Conservation (phyloP, 2,329 filamentous ascomycete species). For the Colletotrichum tamarilloi region DNA sequence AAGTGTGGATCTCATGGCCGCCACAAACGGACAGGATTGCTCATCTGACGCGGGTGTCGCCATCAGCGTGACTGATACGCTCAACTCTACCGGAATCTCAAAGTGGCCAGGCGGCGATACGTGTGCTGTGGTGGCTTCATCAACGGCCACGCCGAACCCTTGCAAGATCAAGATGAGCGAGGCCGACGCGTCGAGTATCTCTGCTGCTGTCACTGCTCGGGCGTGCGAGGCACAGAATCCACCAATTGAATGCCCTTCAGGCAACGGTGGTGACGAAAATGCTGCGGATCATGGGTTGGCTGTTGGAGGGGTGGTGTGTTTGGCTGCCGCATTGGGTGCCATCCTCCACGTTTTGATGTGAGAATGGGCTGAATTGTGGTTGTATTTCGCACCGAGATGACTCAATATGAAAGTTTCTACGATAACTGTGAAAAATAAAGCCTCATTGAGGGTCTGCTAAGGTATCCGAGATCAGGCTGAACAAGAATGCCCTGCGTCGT, state of each 20-base stretch:
- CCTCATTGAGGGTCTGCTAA: neutral
- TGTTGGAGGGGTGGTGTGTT: conserved; percentile 13
- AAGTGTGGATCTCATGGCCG: conserved; percentile 31
- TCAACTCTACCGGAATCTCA: neutral
- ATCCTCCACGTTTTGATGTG: neutral
- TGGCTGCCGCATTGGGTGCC: neutral
- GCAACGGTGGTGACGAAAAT: conserved; percentile 3
- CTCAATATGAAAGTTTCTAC: neutral
- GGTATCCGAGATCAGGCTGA: neutral
- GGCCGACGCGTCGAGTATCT: conserved; percentile 37
- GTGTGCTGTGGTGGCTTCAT: conserved; percentile 23
- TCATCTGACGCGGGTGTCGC: conserved; percentile 8
- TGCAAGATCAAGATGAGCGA: conserved; percentile 37
- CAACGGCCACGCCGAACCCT: conserved; percentile 34
- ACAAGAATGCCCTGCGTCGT: neutral
- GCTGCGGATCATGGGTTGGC: conserved; percentile 8
- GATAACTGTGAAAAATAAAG: no score
- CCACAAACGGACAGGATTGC: conserved; percentile 21
- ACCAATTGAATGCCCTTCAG: conserved; percentile 35
- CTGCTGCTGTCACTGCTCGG: conserved; percentile 10
- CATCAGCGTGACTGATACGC: conserved; percentile 30
- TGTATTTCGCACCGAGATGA: neutral
- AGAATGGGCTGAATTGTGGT: neutral
- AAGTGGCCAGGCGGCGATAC: neutral
- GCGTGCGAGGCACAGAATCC: conserved; percentile 28